Evolutionary conservation across 2,329 filamentous ascomycete species (phyloP).

Genomic region (Colletotrichum lini): DNA sequence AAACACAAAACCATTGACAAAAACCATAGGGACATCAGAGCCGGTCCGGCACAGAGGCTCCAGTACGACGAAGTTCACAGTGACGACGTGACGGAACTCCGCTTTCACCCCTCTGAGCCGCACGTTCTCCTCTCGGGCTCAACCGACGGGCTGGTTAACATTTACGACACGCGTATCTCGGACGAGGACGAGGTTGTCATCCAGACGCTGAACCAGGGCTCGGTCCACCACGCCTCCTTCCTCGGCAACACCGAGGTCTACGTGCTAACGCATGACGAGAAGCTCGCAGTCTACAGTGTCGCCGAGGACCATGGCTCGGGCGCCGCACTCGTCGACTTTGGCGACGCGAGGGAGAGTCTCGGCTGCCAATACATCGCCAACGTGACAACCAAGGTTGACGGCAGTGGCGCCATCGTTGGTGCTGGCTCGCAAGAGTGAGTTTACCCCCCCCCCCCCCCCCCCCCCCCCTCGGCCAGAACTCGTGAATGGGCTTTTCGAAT

Average conservation of each 20-base stretch:
- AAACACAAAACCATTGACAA: slow-evolving; percentile 36
- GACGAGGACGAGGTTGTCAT: slow-evolving; percentile 85
- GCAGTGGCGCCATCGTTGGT: slow-evolving; percentile 72
- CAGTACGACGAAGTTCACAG: slow-evolving; percentile 77
- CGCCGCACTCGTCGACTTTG: slow-evolving; percentile 70
- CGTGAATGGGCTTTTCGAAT: neutral
- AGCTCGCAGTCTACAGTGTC: slow-evolving; percentile 79
- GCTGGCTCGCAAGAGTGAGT: slow-evolving; percentile 77
- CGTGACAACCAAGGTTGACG: slow-evolving; percentile 72
- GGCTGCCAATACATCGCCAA: slow-evolving; percentile 82
- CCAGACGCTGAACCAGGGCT: slow-evolving; percentile 83
- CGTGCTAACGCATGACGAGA: slow-evolving; percentile 84
- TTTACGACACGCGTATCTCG: slow-evolving; percentile 78
- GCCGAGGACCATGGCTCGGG: slow-evolving; percentile 75
- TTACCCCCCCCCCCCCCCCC: neutral
- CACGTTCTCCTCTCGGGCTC: slow-evolving; percentile 80
- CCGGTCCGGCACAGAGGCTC: slow-evolving; percentile 60
- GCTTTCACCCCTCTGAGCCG: slow-evolving; percentile 72
- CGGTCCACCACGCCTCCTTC: slow-evolving; percentile 82
- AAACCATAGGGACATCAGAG: slow-evolving; percentile 69
- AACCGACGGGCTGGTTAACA: slow-evolving; percentile 84
- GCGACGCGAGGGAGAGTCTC: slow-evolving; percentile 77
- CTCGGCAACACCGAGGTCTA: slow-evolving; percentile 76
- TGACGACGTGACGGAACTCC: slow-evolving; percentile 75
- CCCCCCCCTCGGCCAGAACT: no score